Percentiles rank a stretch among this genome's conserved stretches.
Evolutionary conservation across 2,329 filamentous ascomycete species (phyloP).

Genomic region (Penicillium sclerotiorum): DNA sequence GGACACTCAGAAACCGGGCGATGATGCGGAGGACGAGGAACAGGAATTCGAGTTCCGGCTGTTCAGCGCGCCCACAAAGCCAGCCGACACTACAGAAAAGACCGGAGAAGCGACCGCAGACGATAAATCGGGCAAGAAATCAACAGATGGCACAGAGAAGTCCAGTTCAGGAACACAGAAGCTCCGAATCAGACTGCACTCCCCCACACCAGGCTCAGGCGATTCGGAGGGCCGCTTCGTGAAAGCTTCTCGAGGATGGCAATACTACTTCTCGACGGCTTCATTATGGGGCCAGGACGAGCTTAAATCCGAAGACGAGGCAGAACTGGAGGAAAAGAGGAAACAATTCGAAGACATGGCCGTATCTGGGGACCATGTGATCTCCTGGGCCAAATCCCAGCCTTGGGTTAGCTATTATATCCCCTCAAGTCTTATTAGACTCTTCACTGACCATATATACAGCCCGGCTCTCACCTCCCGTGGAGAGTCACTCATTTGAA

Average conservation of each 20-base stretch:
- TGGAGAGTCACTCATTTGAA: conserved; percentile 46
- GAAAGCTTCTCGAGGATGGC: conserved; percentile 45
- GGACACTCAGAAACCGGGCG: conserved; percentile 1
- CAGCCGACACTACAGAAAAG: conserved; percentile 8
- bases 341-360: conserved; percentile 41
- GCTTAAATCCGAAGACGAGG: conserved; percentile 13
- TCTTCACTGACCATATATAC: conserved; percentile 2
- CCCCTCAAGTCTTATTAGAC: too few relatives aligned
- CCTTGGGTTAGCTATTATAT: conserved; percentile 35
- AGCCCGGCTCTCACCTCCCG: conserved; percentile 46
- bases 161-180: conserved; percentile 34
- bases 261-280: conserved; percentile 45
- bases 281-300: conserved; percentile 23
- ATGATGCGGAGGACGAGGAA: conserved; percentile 38
- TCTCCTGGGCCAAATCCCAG: conserved; percentile 30
- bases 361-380: conserved; percentile 37
- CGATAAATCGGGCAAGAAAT: neutral
- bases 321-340: conserved; percentile 19
- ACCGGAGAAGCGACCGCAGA: neutral
- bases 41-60: conserved; percentile 49
- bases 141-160: neutral
- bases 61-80: conserved; percentile 37
- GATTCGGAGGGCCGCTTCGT: conserved; percentile 41
- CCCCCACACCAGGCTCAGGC: conserved; percentile 37
- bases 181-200: conserved; percentile 42